A percentile compares a stretch with the other conserved stretches of the same genome.
These are phyloP conservation scores for Emmonsiellopsis sp. DNA, from an alignment of 2,329 filamentous ascomycete species.

Conservation along the genomic window DNA sequence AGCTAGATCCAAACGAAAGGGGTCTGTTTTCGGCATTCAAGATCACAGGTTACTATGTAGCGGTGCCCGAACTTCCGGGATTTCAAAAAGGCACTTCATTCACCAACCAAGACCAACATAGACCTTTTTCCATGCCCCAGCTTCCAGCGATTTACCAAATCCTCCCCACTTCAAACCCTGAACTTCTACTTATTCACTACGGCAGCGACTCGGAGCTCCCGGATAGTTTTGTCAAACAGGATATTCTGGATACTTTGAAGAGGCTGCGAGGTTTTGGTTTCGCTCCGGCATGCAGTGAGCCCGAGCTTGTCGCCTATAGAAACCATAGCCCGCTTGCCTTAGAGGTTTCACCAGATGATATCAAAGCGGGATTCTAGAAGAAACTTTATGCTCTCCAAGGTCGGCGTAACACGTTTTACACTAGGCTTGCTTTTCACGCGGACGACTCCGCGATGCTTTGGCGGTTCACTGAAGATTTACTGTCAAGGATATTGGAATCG, in stretches of 20 bases:
- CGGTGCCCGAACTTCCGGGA: constrained; percentile 29
- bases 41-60: constrained; percentile 34
- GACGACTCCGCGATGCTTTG: no score
- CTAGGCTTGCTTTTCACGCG: constrained; percentile 18
- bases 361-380: constrained; percentile 35
- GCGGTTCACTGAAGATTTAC: no score
- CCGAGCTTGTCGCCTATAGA: constrained; percentile 27
- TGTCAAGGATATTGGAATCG: no score
- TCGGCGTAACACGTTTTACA: constrained; percentile 37
- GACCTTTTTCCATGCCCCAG: constrained; percentile 20
- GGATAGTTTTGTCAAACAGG: constrained; percentile 17
- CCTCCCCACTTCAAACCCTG: constrained; percentile 11
- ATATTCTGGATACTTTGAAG: constrained; percentile 20
- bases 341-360: constrained; percentile 23
- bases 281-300: constrained; percentile 6
- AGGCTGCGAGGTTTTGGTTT: constrained; percentile 9
- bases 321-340: constrained; percentile 32
- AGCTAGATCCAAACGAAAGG: constrained; percentile 26
- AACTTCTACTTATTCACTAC: constrained; percentile 14
- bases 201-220: constrained; percentile 14
- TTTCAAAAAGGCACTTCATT: constrained; percentile 7
- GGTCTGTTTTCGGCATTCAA: constrained; percentile 30
- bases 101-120: constrained; percentile 17
- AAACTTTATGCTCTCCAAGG: constrained; percentile 37
- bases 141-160: constrained; percentile 25